phyloP scores from a whole-genome alignment of 139 green algal species.

The Chlorella ohadii region DNA sequence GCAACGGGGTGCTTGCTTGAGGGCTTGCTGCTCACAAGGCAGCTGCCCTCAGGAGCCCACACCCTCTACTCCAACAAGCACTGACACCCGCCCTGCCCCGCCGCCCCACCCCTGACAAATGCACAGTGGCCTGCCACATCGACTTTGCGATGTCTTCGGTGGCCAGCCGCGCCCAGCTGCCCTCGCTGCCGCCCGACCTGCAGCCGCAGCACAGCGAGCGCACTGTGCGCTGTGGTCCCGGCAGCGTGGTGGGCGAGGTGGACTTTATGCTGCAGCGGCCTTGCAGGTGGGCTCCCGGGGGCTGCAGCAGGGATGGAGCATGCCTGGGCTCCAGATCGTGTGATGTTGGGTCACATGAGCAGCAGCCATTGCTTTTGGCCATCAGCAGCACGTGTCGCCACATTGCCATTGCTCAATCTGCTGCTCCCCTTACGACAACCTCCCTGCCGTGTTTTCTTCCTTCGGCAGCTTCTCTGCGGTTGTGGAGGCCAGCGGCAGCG shows the following conservation, averaged over 20 bases:
- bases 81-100: background rate
- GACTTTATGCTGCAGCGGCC: conserved; percentile 63
- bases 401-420: too few relatives aligned
- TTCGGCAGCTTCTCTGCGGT: background rate
- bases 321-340: too few relatives aligned
- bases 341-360: too few relatives aligned
- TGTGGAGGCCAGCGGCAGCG: background rate
- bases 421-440: too few relatives aligned
- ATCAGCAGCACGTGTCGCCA: too few relatives aligned
- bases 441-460: background rate
- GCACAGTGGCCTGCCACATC: conserved; percentile 14
- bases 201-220: background rate
- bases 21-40: too few relatives aligned
- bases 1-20: too few relatives aligned
- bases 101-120: background rate
- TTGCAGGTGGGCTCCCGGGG: conserved; percentile 27
- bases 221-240: conserved; percentile 23
- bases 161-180: conserved; percentile 28
- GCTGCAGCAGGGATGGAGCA: too few relatives aligned
- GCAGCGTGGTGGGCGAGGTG: conserved; percentile 43
- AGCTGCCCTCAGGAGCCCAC: too few relatives aligned
- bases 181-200: conserved; percentile 4
- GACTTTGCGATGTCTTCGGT: conserved; percentile 16
- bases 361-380: too few relatives aligned
- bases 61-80: too few relatives aligned